Evolutionary conservation across 2,329 filamentous ascomycete genomes (phyloP), one percentile per base, ranked within the genome.

Genomic region (Teratosphaeriaceae sp.): DNA sequence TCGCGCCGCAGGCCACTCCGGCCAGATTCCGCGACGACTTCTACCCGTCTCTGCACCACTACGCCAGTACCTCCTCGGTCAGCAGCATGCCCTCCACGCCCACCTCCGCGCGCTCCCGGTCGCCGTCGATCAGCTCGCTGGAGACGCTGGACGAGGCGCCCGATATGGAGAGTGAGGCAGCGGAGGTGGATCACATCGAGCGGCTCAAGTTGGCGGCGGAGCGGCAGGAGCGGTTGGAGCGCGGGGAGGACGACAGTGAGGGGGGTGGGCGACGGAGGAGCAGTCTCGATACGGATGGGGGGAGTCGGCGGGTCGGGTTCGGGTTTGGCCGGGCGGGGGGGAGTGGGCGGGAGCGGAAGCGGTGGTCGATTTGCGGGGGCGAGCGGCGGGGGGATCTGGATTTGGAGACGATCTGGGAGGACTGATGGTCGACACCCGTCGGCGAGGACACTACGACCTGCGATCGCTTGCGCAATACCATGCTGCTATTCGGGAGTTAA

Each of bases 361-460:
- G 92, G 45, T 98, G 92, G 92, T 96, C 89, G 71, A 89, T 98
- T 13, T 97, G 92, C 64, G 92, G 92, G 47, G 92, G 88, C 5
- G 92, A 98, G 69, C 77, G 90, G 62, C 77, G 92, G 51, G 85
- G 86, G 37, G 92, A 97, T 65, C 71, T 97, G 43, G 89, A 96
- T 63, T 69, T 98, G 57, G 92, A 97, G 70, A 97, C 92, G 1
- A 97, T 98, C 47, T 97, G 89, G 88, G 92, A 97, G 67, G 92
- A 97, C 64, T 94, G 71, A 70, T n/a, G n/a, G n/a, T n/a, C n/a
- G n/a, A n/a, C n/a, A n/a, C n/a, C n/a, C n/a, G n/a, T n/a, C n/a
- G n/a, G n/a, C n/a, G n/a, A n/a, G n/a, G n/a, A n/a, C n/a, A n/a
- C n/a, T n/a, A n/a, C n/a, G n/a, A n/a, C n/a, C n/a, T n/a, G n/a